A percentile compares a stretch with the other conserved stretches of the same genome.
Evolutionary conservation across 208 protist genomes (phyloP).

Genomic region (Trypanosomatidae sp.): DNA sequence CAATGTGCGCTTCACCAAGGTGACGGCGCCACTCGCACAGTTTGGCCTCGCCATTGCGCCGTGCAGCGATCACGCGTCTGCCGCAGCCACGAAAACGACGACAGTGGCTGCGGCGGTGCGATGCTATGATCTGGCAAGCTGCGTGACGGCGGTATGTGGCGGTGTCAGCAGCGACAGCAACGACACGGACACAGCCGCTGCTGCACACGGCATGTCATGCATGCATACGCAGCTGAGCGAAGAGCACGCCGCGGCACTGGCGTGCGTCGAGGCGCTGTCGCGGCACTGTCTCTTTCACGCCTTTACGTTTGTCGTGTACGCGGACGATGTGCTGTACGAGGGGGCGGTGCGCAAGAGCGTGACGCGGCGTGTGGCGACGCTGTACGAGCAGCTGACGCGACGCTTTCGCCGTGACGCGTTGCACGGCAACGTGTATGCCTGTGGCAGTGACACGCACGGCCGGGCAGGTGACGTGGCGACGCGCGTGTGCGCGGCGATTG

Average conservation of each 20-base stretch:
- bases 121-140: background rate
- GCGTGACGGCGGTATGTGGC: too few relatives aligned
- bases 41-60: conserved; percentile 13
- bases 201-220: conserved; percentile 1
- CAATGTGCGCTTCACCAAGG: conserved; percentile 19
- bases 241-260: conserved; percentile 11
- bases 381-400: conserved; percentile 44
- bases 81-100: background rate
- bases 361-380: conserved; percentile 34
- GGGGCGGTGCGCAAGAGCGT: conserved; percentile 27
- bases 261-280: conserved; percentile 33
- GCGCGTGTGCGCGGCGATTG: conserved; percentile 23
- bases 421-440: conserved; percentile 19
- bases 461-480: background rate
- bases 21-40: conserved; percentile 13
- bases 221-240: conserved; percentile 14
- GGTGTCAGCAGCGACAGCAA: background rate
- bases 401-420: conserved; percentile 36
- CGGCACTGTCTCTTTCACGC: conserved; percentile 49
- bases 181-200: background rate
- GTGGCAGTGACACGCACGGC: conserved; percentile 4
- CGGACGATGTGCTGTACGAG: conserved; percentile 28
- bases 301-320: conserved; percentile 58
- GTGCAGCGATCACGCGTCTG: background rate
- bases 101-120: background rate